Percentiles rank a stretch among this genome's conserved stretches.
Evolutionary conservation across 805 yeast genomes (phyloP).

Genomic region (Candida alai): DNA sequence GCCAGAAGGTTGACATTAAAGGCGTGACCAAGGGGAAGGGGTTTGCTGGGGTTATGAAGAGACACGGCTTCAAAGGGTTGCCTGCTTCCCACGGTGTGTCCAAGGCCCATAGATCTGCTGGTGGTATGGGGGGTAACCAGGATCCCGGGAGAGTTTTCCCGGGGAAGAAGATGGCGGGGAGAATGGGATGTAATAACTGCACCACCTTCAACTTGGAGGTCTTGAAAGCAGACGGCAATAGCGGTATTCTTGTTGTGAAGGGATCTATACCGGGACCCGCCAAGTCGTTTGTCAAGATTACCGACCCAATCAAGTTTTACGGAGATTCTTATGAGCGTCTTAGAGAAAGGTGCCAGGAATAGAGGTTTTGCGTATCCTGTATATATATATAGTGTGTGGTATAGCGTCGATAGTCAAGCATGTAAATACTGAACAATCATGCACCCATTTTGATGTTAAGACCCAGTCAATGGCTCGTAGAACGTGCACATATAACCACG

Average conservation of each 20-base stretch:
- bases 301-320: constrained; percentile 67
- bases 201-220: constrained; percentile 77
- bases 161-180: constrained; percentile 98
- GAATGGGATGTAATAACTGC: constrained; percentile 76
- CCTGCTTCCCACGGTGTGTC: constrained; percentile 96
- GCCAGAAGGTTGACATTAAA: constrained; percentile 79
- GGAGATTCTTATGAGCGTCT: constrained; percentile 29
- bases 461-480: no score
- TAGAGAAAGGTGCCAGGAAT: constrained; percentile 7
- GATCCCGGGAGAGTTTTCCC: constrained; percentile 95
- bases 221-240: constrained; percentile 73
- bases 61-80: constrained; percentile 85
- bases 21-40: constrained; percentile 92
- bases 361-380: constrained; percentile 1
- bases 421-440: constrained; percentile 2
- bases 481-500: no score
- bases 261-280: constrained; percentile 92
- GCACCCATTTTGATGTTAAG: no score
- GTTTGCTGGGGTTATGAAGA: constrained; percentile 96
- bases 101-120: constrained; percentile 88
- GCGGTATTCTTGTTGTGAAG: constrained; percentile 77
- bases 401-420: not conserved
- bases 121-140: constrained; percentile 94
- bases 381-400: constrained; percentile 2
- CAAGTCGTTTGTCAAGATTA: constrained; percentile 66